Conservation (phyloP, 2,329 filamentous ascomycete genomes). For the Fusarium bactridioides region DNA sequence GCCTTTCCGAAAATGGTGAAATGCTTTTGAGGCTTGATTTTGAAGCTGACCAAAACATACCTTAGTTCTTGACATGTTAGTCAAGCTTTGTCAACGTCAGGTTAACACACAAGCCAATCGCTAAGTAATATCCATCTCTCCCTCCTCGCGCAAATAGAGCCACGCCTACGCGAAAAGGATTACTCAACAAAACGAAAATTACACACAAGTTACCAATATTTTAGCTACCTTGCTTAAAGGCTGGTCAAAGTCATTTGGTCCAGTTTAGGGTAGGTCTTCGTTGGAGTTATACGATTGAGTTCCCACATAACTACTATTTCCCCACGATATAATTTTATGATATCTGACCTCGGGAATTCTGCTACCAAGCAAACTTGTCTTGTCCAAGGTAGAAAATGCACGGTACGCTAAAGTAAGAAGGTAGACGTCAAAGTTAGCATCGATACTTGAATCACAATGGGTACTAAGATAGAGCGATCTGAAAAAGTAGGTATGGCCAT, state of each 20-base stretch:
- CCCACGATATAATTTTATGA: not conserved
- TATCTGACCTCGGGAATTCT: not conserved
- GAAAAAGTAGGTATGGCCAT: not conserved
- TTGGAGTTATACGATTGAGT: not conserved
- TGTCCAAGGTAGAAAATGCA: not conserved
- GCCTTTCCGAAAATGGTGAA: constrained; percentile 9
- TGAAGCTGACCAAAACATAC: not conserved
- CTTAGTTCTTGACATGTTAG: not conserved
- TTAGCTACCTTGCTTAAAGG: not conserved
- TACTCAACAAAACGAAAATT: not conserved
- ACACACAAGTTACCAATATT: not conserved
- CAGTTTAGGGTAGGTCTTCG: not conserved
- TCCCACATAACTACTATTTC: not conserved
- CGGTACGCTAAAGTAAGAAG: not conserved
- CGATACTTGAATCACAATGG: not conserved
- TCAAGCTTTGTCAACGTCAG: not conserved
- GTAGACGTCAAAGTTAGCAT: not conserved
- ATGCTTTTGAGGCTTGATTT: not conserved
- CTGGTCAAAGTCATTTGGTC: not conserved
- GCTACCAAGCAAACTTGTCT: not conserved
- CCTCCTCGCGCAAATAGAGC: not conserved
- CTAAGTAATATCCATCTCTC: not conserved
- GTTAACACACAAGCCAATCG: not conserved
- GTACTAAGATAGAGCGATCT: not conserved
- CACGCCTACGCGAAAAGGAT: not conserved